Conservation (phyloP, 2,329 filamentous ascomycete species). For the Sarocladiaceae sp. region DNA sequence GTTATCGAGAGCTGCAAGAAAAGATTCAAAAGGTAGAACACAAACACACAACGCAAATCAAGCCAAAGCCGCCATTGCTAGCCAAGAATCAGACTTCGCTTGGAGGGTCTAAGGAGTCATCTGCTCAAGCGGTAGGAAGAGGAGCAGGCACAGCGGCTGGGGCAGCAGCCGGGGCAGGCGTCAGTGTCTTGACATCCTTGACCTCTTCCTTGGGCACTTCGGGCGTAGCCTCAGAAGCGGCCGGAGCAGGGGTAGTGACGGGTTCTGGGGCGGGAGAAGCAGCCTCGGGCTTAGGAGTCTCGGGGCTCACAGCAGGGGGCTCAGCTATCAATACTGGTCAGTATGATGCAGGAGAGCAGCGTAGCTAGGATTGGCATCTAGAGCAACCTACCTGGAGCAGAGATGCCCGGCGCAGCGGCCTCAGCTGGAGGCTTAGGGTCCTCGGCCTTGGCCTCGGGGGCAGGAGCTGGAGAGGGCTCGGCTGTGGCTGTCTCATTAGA, state of each 20-base stretch:
- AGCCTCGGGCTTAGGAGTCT: conserved; percentile 10
- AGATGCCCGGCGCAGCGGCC: conserved; percentile 13
- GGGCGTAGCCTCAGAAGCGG: conserved; percentile 19
- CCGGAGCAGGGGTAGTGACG: conserved; percentile 13
- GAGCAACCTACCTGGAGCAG: conserved; percentile 6
- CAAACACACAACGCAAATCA: conserved; percentile 7
- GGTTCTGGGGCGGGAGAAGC: conserved; percentile 19
- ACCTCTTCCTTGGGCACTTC: conserved; percentile 19
- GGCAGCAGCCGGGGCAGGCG: conserved; percentile 15
- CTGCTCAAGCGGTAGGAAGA: conserved; percentile 17
- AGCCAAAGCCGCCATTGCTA: too few relatives aligned
- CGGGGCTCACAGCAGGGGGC: not conserved
- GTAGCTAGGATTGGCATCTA: too few relatives aligned
- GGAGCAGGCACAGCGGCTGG: conserved; percentile 18
- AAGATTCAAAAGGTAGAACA: too few relatives aligned
- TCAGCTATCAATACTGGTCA: too few relatives aligned
- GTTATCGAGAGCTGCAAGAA: not conserved
- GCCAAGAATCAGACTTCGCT: too few relatives aligned
- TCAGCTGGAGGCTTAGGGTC: conserved; percentile 12
- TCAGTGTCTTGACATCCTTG: conserved; percentile 14
- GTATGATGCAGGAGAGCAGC: too few relatives aligned
- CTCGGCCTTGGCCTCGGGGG: conserved; percentile 8
- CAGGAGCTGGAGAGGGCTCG: conserved; percentile 1
- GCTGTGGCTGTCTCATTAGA: not conserved
- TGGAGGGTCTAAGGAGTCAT: not conserved